Evolutionary conservation across 441 rosid genomes (phyloP).

Genomic region (Jatropha podagrica): DNA sequence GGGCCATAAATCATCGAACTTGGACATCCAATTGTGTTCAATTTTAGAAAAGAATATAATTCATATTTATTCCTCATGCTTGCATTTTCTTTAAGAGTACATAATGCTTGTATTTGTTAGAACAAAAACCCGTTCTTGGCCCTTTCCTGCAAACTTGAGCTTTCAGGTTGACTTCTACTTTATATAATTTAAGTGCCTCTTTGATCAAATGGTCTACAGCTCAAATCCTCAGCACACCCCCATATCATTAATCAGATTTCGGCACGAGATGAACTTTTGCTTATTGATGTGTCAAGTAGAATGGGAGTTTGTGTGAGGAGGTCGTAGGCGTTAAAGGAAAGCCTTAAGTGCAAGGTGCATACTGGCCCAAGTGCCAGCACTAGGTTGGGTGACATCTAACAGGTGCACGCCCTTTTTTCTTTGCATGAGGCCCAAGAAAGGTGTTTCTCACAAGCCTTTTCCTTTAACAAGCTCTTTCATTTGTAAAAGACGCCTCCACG

Average conservation of each 20-base stretch:
- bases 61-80: neutral
- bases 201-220: neutral
- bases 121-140: neutral
- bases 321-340: neutral
- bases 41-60: neutral
- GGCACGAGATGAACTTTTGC: neutral
- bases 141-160: neutral
- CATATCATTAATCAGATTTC: neutral
- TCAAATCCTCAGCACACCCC: neutral
- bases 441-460: neutral
- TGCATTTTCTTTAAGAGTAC: neutral
- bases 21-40: neutral
- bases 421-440: neutral
- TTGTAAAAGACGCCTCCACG: neutral
- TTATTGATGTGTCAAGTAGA: neutral
- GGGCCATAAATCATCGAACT: neutral
- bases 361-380: neutral
- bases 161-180: neutral
- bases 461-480: neutral
- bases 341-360: neutral
- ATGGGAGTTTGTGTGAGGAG: neutral
- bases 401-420: neutral
- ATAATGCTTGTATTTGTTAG: neutral
- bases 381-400: neutral
- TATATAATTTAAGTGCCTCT: neutral